Evolutionary conservation across 495 filamentous ascomycete species (phyloP).

Genomic region (Aspergillus panamensis): DNA sequence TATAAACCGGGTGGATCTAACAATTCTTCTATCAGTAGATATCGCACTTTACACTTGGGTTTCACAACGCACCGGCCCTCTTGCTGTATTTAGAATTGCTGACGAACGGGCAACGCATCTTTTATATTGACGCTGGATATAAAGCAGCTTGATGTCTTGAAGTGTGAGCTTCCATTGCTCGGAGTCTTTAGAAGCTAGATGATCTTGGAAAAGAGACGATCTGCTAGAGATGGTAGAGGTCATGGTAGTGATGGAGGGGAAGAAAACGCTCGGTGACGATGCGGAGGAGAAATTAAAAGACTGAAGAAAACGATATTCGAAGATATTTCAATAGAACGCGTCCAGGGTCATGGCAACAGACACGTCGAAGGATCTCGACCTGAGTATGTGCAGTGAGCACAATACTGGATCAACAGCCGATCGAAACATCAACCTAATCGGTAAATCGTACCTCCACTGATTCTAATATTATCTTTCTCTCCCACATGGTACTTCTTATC

Average conservation of each 20-base stretch:
- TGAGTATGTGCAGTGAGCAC: neutral
- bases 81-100: conserved; percentile 28
- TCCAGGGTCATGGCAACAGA: conserved; percentile 14
- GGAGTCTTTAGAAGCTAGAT: conserved; percentile 10
- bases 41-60: neutral
- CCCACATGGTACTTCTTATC: neutral
- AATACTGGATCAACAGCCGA: neutral
- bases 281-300: neutral
- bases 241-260: conserved; percentile 15
- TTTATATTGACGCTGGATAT: conserved; percentile 43
- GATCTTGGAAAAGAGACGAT: conserved; percentile 17
- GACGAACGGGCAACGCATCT: conserved; percentile 38
- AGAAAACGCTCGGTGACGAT: too few relatives aligned
- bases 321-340: conserved; percentile 10
- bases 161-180: conserved; percentile 37
- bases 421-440: neutral
- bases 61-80: conserved; percentile 27
- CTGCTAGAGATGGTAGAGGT: conserved; percentile 21
- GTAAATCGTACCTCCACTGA: neutral
- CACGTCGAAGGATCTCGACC: conserved; percentile 2
- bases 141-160: conserved; percentile 35
- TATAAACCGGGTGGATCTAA: conserved; percentile 38
- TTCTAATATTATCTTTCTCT: neutral
- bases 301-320: neutral
- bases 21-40: neutral